Conservation (phyloP, 2,329 filamentous ascomycete genomes). For the Fusarium caatingaense region DNA sequence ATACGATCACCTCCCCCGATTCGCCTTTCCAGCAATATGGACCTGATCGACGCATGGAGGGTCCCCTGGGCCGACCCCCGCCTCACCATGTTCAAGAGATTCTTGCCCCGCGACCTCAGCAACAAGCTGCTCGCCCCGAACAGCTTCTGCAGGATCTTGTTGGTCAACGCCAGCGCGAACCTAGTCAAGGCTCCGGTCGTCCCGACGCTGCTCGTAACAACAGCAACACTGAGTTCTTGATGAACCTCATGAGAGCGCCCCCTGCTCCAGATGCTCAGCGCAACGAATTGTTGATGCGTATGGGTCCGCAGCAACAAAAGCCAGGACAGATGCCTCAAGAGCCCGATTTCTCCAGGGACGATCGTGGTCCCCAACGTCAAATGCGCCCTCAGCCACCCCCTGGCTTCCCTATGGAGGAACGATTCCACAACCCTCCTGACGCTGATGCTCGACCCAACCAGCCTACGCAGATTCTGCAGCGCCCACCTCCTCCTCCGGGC, state of each 20-base stretch:
- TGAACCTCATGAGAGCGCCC: conserved; percentile 77
- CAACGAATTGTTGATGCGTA: conserved; percentile 65
- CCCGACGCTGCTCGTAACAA: conserved; percentile 62
- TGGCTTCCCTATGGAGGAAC: conserved; percentile 64
- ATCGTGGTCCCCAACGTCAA: conserved; percentile 52
- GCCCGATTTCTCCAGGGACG: conserved; percentile 56
- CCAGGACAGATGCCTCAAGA: conserved; percentile 53
- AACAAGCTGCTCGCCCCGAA: conserved; percentile 65
- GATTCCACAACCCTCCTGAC: conserved; percentile 60
- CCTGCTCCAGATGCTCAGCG: conserved; percentile 62
- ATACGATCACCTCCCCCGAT: conserved; percentile 59
- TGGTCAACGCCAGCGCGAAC: conserved; percentile 66
- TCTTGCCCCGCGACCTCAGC: conserved; percentile 61
- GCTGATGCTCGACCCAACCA: conserved; percentile 62
- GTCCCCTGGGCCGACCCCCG: conserved; percentile 54
- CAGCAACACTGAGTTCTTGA: conserved; percentile 84
- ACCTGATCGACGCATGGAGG: conserved; percentile 57
- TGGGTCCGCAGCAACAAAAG: conserved; percentile 59
- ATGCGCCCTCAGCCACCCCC: conserved; percentile 61
- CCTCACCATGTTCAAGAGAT: conserved; percentile 63
- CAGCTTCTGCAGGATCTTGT: conserved; percentile 72
- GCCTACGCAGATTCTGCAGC: conserved; percentile 73
- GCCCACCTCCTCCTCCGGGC: conserved; percentile 69
- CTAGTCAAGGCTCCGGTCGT: conserved; percentile 62
- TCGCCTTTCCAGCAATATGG: conserved; percentile 59